Evolutionary conservation across 495 filamentous ascomycete genomes (phyloP), one percentile per base, ranked within the genome.

Genomic region (Emericellopsis terricola): DNA sequence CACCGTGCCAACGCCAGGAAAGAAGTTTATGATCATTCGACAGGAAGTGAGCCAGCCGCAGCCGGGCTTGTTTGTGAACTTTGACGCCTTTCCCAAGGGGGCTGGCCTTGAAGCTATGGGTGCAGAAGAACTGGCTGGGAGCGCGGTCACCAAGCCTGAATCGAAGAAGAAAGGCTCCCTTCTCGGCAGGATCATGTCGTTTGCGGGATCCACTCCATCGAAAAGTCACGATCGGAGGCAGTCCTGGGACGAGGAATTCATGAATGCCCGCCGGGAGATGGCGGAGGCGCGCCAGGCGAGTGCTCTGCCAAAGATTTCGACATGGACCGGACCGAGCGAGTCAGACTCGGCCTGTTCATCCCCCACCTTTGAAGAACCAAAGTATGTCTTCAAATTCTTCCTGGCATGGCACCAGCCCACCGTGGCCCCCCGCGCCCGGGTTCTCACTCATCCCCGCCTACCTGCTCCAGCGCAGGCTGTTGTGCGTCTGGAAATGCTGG

Each of bases 21-120:
- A 89, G 31, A 67, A 84, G 35, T 78, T 97, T 35, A 67, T 94
- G 35, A 96, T 97, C 45, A 81, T 94, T 34, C 73, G 85, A 36
- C 89, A 80, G 42, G 89, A 97, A 47, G 57, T 74, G 33, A 70
- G 71, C 34, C 48, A 68, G 19, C 43, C 54, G 8, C 68, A 75
- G 20, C 65, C 66, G 11, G 49, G 53, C 15, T 46, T 64, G 2
- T 40, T 51, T 15, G 37, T 55, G 5, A 51, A 46, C 4, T 64
- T 67, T 31, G 59, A 62, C 38, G 47, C 54, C 11, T 52, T 57
- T 28, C 41, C 48, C 3, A 46, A 33, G 34, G 18, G 36, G 1
- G 33, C 47, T 24, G 31, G 26, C 24, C 35, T 41, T 0, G 23
- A 19, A 7, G 8, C 34, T 5, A 35, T 45, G 11, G 11, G 23